Percentiles rank a stretch among this genome's conserved stretches.
Conservation (phyloP, 208 protist genomes). For the Leishmania tropica region DNA sequence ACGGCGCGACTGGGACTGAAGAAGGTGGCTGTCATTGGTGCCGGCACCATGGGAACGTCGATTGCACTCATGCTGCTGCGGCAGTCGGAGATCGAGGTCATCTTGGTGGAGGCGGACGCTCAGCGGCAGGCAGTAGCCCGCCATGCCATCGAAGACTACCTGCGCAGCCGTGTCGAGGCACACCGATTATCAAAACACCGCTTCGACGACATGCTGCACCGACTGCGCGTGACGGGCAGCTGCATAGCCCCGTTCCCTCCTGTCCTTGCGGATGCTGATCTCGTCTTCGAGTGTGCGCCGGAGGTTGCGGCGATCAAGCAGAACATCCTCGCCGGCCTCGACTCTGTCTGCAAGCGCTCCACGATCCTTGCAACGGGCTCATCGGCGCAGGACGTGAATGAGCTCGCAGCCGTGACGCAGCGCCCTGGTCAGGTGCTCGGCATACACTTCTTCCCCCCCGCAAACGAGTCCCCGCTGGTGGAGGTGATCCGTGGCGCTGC, state of each 20-base stretch:
- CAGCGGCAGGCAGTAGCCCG: conserved; percentile 25
- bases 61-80: conserved; percentile 75
- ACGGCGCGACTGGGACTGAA: conserved; percentile 21
- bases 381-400: conserved; percentile 60
- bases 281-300: conserved; percentile 79
- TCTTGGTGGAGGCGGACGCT: conserved; percentile 75
- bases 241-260: conserved; percentile 36
- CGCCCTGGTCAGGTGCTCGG: conserved; percentile 69
- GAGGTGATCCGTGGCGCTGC: conserved; percentile 58
- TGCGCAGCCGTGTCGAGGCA: conserved; percentile 37
- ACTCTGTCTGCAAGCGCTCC: conserved; percentile 60
- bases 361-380: conserved; percentile 79
- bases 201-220: conserved; percentile 34
- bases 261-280: conserved; percentile 48
- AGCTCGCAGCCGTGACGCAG: conserved; percentile 60
- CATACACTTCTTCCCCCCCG: conserved; percentile 86
- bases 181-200: conserved; percentile 32
- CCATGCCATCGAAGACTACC: conserved; percentile 28
- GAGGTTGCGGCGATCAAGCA: conserved; percentile 71
- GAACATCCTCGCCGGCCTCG: conserved; percentile 73
- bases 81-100: conserved; percentile 53
- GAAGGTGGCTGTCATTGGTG: conserved; percentile 75
- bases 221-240: conserved; percentile 37
- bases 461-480: conserved; percentile 82
- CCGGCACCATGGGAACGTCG: conserved; percentile 77